A percentile compares a stretch with the other conserved stretches of the same genome.
Evolutionary conservation across 495 filamentous ascomycete genomes (phyloP).

Genomic region (Aspergillus asperescens): DNA sequence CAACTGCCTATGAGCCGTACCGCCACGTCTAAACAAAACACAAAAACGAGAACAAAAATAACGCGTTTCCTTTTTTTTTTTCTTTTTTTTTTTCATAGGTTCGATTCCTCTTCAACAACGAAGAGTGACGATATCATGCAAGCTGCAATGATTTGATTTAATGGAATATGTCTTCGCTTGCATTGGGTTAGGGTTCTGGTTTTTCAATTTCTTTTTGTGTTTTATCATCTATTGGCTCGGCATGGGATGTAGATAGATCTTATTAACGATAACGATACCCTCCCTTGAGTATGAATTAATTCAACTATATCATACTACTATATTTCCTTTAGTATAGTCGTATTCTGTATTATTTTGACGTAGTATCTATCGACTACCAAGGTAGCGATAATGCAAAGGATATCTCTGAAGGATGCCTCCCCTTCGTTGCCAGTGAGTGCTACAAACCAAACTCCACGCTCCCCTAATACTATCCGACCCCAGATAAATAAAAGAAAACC

Average conservation of each 20-base stretch:
- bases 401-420: too few species aligned
- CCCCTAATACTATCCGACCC: too few species aligned
- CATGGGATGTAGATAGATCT: constrained; percentile 15
- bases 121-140: constrained; percentile 19
- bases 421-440: too few species aligned
- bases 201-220: constrained; percentile 6
- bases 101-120: background rate
- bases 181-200: background rate
- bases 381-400: too few species aligned
- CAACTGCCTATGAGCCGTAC: constrained; percentile 44
- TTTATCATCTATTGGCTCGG: constrained; percentile 1
- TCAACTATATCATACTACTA: background rate
- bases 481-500: too few species aligned
- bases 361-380: too few species aligned
- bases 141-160: constrained; percentile 13
- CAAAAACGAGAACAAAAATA: constrained; percentile 7
- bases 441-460: too few species aligned
- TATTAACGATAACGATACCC: constrained; percentile 19
- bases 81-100: background rate
- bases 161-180: constrained; percentile 3
- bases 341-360: too few species aligned
- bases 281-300: constrained; percentile 12
- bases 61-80: too few species aligned
- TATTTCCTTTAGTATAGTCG: background rate
- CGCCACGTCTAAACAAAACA: constrained; percentile 34